A percentile compares a stretch with the other conserved stretches of the same genome.
phyloP scores from a whole-genome alignment of 768 basidiomycete genomes.

The Serpula lacrymans region DNA sequence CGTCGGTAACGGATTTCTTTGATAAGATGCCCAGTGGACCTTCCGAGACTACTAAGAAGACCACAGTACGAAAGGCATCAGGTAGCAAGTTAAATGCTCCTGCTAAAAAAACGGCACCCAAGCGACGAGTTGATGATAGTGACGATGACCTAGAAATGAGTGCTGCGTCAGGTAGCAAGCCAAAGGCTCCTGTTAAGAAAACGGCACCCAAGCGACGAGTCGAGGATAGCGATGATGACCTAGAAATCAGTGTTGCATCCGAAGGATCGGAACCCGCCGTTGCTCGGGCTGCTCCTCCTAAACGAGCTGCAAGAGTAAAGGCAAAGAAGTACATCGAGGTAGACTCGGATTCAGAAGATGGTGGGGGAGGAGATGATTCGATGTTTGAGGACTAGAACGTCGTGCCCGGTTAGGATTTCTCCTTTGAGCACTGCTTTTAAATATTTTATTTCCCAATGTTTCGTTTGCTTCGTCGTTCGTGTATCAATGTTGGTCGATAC shows the following conservation, averaged over 20 bases:
- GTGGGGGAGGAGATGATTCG: constrained; percentile 40
- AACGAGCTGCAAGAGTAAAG: constrained; percentile 46
- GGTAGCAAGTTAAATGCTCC: constrained; percentile 59
- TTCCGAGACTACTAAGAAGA: constrained; percentile 36
- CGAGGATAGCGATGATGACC: constrained; percentile 43
- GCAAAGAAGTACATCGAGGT: constrained; percentile 66
- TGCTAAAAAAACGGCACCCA: constrained; percentile 45
- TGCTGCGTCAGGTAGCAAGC: constrained; percentile 54
- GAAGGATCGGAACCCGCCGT: constrained; percentile 34
- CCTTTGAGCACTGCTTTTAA: too few relatives aligned
- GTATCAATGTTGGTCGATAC: too few relatives aligned
- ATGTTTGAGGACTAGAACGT: constrained; percentile 48
- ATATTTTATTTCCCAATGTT: too few relatives aligned
- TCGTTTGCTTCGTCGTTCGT: too few relatives aligned
- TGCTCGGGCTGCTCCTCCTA: constrained; percentile 37
- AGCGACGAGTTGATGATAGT: constrained; percentile 37
- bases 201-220: constrained; percentile 35
- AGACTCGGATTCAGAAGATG: constrained; percentile 46
- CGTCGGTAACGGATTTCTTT: constrained; percentile 60
- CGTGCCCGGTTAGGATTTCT: too few relatives aligned
- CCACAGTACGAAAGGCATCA: constrained; percentile 46
- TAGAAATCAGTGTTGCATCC: constrained; percentile 45
- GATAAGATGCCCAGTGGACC: constrained; percentile 36
- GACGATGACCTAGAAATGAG: constrained; percentile 46
- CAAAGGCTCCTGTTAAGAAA: constrained; percentile 57